Conservation (phyloP, 2,329 filamentous ascomycete species). For the Fusarium vanettenii region DNA sequence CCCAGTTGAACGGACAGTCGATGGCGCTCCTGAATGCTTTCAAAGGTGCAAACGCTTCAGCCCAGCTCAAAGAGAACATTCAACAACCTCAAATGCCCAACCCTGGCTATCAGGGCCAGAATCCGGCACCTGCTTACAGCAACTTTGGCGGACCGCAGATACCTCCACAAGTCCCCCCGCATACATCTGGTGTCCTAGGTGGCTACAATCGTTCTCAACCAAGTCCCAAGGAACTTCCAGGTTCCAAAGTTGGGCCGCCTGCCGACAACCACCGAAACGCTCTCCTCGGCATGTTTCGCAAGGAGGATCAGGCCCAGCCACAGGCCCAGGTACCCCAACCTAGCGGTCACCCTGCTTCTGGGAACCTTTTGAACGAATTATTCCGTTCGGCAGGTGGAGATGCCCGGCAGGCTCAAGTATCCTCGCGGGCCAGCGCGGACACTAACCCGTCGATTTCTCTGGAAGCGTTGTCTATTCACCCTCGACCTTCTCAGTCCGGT, state of each 20-base stretch:
- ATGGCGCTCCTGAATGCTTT: conserved; percentile 59
- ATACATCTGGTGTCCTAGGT: conserved; percentile 4
- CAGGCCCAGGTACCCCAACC: conserved; percentile 15
- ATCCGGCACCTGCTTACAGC: conserved; percentile 22
- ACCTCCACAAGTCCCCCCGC: conserved; percentile 13
- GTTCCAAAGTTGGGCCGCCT: conserved; percentile 38
- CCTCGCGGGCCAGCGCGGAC: conserved; percentile 28
- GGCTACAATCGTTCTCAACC: conserved; percentile 31
- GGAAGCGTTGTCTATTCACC: conserved; percentile 37
- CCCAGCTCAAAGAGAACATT: conserved; percentile 38
- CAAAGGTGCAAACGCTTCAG: conserved; percentile 45
- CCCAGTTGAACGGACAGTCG: conserved; percentile 55
- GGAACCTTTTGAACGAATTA: conserved; percentile 36
- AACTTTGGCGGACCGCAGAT: conserved; percentile 19
- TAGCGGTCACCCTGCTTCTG: conserved; percentile 19
- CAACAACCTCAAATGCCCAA: conserved; percentile 19
- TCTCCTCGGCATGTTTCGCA: conserved; percentile 67
- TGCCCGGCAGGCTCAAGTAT: conserved; percentile 14
- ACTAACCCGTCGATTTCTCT: conserved; percentile 30
- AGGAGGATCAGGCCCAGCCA: conserved; percentile 37
- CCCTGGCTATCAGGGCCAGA: conserved; percentile 16
- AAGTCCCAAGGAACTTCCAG: conserved; percentile 45
- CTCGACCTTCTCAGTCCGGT: conserved; percentile 17
- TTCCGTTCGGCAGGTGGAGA: conserved; percentile 29
- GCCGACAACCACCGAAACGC: conserved; percentile 57